Evolutionary conservation across 305 asterid genomes (phyloP).

Genomic region (Caryopteris hybrid): DNA sequence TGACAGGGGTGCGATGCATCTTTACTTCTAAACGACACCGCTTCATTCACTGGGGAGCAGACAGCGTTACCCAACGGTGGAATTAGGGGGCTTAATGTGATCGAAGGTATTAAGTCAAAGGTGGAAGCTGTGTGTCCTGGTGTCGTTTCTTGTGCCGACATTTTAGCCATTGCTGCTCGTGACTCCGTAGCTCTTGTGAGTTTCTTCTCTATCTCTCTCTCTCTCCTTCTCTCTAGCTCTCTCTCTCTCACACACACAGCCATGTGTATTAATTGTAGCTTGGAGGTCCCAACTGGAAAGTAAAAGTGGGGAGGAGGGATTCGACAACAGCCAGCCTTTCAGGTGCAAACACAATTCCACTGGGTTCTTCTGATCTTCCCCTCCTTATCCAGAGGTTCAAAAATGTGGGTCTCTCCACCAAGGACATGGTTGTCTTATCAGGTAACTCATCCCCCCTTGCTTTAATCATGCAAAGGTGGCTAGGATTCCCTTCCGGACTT

Average conservation of each 20-base stretch:
- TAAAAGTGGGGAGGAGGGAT: constrained; percentile 55
- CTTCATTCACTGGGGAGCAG: constrained; percentile 35
- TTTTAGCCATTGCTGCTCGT: constrained; percentile 42
- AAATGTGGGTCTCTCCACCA: constrained; percentile 36
- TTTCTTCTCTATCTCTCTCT: not conserved
- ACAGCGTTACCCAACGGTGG: constrained; percentile 31
- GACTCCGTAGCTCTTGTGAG: constrained; percentile 39
- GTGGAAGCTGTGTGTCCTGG: constrained; percentile 42
- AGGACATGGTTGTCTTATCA: constrained; percentile 55
- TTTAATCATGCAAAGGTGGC: too few species aligned
- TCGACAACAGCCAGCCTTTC: constrained; percentile 35
- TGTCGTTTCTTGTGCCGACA: constrained; percentile 50
- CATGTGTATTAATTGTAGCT: constrained; percentile 39
- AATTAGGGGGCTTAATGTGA: constrained; percentile 33
- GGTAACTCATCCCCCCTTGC: constrained; percentile 16
- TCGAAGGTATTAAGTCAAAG: constrained; percentile 36
- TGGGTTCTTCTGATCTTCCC: constrained; percentile 24
- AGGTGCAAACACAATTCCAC: constrained; percentile 38
- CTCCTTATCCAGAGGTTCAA: constrained; percentile 33
- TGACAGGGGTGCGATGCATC: constrained; percentile 56
- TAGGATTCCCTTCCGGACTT: too few species aligned
- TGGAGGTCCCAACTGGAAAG: constrained; percentile 55
- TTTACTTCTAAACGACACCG: constrained; percentile 34
- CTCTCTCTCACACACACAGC: too few species aligned
- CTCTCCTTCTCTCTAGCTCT: too few species aligned